Conservation (phyloP, 208 protist species). For the Trypanosoma grayi region DNA sequence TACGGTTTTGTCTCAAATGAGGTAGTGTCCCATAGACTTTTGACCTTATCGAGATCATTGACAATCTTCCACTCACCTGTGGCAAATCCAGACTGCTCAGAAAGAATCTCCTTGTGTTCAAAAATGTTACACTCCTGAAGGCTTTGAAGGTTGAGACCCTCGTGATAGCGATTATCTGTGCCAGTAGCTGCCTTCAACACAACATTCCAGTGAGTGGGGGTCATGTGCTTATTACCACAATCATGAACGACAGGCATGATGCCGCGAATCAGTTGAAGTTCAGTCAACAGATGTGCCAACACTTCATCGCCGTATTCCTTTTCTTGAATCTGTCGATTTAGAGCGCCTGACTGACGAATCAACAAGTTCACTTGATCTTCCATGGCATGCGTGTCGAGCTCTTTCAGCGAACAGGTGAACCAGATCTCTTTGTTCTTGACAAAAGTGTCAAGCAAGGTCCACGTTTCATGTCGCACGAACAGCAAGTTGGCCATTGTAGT, state of each 20-base stretch:
- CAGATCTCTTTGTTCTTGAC: slow-evolving; percentile 80
- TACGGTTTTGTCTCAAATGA: slow-evolving; percentile 83
- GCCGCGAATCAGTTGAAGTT: slow-evolving; percentile 66
- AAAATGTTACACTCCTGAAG: slow-evolving; percentile 87
- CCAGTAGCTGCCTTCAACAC: slow-evolving; percentile 91
- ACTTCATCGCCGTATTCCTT: slow-evolving; percentile 87
- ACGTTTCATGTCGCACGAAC: slow-evolving; percentile 71
- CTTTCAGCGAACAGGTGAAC: slow-evolving; percentile 78
- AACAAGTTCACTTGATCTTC: slow-evolving; percentile 86
- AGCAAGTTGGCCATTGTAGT: slow-evolving; percentile 54
- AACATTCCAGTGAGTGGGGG: slow-evolving; percentile 82
- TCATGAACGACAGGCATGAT: slow-evolving; percentile 91
- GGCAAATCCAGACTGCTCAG: slow-evolving; percentile 89
- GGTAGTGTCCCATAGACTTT: slow-evolving; percentile 77
- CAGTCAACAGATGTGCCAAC: slow-evolving; percentile 66
- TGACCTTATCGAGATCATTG: slow-evolving; percentile 89
- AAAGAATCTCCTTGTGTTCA: slow-evolving; percentile 76
- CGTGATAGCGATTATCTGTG: slow-evolving; percentile 82
- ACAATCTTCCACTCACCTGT: slow-evolving; percentile 93
- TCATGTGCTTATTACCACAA: slow-evolving; percentile 93
- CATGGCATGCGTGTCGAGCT: slow-evolving; percentile 81
- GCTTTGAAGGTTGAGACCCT: slow-evolving; percentile 75
- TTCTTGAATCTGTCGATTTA: slow-evolving; percentile 76
- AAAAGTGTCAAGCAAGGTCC: slow-evolving; percentile 81
- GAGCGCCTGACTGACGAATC: slow-evolving; percentile 54